Conservation (phyloP, 345 rosid species). For the thale cress (Arabidopsis thaliana) region TAIR10.1 NC_003076.8:13355501-13356000, state of each 20-base stretch:
- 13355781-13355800: background rate
- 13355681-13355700: slow-evolving; percentile 89
- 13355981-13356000: background rate
- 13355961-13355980: background rate
- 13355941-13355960: background rate
- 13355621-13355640: slow-evolving; percentile 80
- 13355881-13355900: background rate
- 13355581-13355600: slow-evolving; percentile 92
- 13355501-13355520: background rate
- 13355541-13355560: slow-evolving; percentile 59
- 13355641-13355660: slow-evolving; percentile 56
- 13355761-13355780: background rate
- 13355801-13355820: background rate
- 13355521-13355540: slow-evolving; percentile 1
- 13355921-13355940: background rate
- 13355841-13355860: background rate
- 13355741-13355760: background rate
- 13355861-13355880: background rate
- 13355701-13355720: slow-evolving; percentile 62
- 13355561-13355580: slow-evolving; percentile 65
- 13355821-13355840: background rate
- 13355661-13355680: slow-evolving; percentile 58
- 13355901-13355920: background rate
- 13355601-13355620: slow-evolving; percentile 72
- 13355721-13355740: slow-evolving; percentile 31